Evolutionary conservation across 2,329 filamentous ascomycete species (phyloP), one percentile per base, ranked within the genome.

Genomic region (Periconia sp.): DNA sequence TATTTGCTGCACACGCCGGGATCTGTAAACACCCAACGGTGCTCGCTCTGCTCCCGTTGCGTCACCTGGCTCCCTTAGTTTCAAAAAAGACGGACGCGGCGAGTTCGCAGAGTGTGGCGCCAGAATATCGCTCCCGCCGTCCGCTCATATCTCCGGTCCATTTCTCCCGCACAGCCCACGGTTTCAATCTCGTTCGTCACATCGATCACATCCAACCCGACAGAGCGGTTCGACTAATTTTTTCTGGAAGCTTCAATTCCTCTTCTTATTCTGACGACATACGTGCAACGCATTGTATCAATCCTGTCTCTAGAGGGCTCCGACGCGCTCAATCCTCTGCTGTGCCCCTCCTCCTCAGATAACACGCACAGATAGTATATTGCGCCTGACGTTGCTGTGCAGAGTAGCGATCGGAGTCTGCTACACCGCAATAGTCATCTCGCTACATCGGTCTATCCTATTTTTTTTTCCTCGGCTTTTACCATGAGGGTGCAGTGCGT

Each of bases 361-460:
- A 43, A 43, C 36, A 32, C 45, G 13, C 33, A 42, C 50, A 47
- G 29, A 40, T n/a, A 34, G 19, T 46, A 52, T 52, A 54, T 49
- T 54, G 48, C 47, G 36, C 44, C 41, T 45, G 21, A 49, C 49
- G 45, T 56, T 56, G 38, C 50, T 40, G 48, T 46, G 50, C 56
- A 54, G 50, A 56, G 41, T 48, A 43, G 54, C 52, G 40, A 26
- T 36, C 50, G 43, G 41, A 36, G 21, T 39, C 26, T 21, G 28
- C 43, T 36, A 28, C 43, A 33, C 48, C 43, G 36, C 36, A 22
- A 34, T 36, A 40, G 22, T 37, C 36, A 17, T 35, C 33, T 13
- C 9, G 28, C 21, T 25, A 7, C 23, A 28, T 40, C 28, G 13
- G 22, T 5, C 22, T 35, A n/a, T n/a, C n/a, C n/a, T n/a, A n/a